Evolutionary conservation across 371 early-diverging fungal genomes (phyloP), one percentile per base, ranked within the genome.

Genomic region (Thermomucor indicae-seudaticae): DNA sequence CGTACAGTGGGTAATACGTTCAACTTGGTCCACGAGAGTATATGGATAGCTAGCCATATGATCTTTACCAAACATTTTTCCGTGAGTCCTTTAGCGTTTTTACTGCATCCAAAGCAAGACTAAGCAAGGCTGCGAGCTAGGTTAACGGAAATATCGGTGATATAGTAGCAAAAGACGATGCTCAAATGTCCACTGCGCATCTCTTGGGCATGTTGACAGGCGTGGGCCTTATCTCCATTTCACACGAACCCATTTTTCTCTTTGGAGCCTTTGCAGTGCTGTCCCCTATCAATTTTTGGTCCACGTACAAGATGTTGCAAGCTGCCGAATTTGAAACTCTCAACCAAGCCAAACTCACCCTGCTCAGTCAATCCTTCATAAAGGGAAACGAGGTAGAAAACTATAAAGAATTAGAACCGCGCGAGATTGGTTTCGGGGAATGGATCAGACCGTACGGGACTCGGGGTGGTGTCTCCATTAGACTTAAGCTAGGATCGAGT

Each of bases 1-100:
- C 28, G 8, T 6, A 12, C 31, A 60, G 67, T 76, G 29, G 85
- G 85, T 11, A 81, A 84, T 51, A 75, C 68, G 49, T 74, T 82
- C 57, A 74, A 84, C 47, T 52, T 70, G 49, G 77, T 85, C 30
- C 84, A 84, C 51, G 84, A 79, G 54, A 74, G 78, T 45, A 80
- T 88, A 6, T 85, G 84, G 80, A 60, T 76, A 17, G 84, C 84
- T 11, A 84, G 82, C 24, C 88, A 88, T 62, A 85, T 83, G 80
- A 84, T 84, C 14, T 88, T 88, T 58, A 84, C 84, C 22, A 75
- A 83, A 35, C 79, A 85, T 45, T 83, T 84, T 55, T 78, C 85
- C 16, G 70, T 82, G 68, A 75, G 76, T 55, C 11, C 22, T 42
- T 14, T 16, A 29, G 2, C 8, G 30, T 4, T 4, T 34, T 20